Evolutionary conservation across 495 filamentous ascomycete species (phyloP), one percentile per base, ranked within the genome.

Genomic region (Aspergillus heteromorphus): DNA sequence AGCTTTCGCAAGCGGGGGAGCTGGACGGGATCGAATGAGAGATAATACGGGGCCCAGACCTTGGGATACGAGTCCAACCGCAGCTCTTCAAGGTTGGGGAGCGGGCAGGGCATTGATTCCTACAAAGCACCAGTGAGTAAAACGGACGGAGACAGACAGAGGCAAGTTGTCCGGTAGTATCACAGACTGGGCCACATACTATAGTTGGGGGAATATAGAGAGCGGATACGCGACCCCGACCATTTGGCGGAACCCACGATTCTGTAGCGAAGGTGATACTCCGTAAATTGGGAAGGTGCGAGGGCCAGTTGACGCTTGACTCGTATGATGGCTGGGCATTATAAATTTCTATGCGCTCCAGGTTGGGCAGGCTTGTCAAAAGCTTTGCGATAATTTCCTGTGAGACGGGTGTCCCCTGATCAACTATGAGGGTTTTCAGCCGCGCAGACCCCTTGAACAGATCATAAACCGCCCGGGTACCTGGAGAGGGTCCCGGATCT

Each of bases 371-470:
- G 14, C 59, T 59, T 2, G 60, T 34, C 4, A 82, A 47, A 10
- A 82, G 60, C 20, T 69, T 68, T 2, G 63, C 56, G 6, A 75
- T 59, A 13, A 61, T 60, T 19, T 70, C 65, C 23, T 71, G 58
- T 1, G 69, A 52, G 0, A 77, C 43, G 0, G 59, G 23, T 23
- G 75, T 68, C 3, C 74, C 58, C 19, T 59, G 43, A 1, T 71
- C 71, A n/a, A 78, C 48, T 1, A 74, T 58, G 10, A 83, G 55
- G 11, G 51, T 70, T 59, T 69, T 76, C 9, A 83, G 60, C 13
- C 60, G 68, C 6, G 64, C 66, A 31, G 60, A 69, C n/a, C 56
- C 51, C 40, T 61, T 63, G 48, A 75, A 73, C 17, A 65, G 65
- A 4, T 61, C 45, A 42, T 65, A 70, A 16, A 74, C n/a, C n/a